Evolutionary conservation across 441 rosid genomes (phyloP).

Genomic region (Euphorbia corollata): DNA sequence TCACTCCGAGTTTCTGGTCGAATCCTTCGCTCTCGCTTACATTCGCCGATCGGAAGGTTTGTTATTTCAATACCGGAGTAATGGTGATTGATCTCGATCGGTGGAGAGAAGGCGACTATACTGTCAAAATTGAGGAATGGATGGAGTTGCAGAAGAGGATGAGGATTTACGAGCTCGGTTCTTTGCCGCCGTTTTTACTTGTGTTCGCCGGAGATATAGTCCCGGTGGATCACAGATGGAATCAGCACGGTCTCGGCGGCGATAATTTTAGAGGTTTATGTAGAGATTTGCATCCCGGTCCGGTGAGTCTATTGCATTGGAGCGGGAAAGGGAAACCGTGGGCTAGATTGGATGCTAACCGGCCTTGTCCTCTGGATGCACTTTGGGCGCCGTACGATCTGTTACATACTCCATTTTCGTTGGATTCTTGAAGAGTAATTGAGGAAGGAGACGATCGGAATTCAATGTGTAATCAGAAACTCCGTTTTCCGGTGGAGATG

Average conservation of each 20-base stretch:
- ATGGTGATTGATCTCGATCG: not conserved
- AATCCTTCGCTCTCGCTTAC: not conserved
- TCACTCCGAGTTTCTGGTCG: not conserved
- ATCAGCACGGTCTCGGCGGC: conserved; percentile 1
- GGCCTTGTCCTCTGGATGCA: conserved; percentile 81
- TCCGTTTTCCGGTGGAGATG: no score
- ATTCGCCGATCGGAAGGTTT: not conserved
- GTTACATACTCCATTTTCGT: conserved; percentile 26
- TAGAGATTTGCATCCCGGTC: conserved; percentile 1
- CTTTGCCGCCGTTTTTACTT: not conserved
- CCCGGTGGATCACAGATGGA: conserved; percentile 1
- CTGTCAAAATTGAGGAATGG: not conserved
- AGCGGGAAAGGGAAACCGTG: conserved; percentile 5
- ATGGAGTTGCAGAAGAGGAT: conserved; percentile 3
- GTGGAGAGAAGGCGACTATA: not conserved
- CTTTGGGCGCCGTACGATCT: conserved; percentile 96
- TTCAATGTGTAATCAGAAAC: no score
- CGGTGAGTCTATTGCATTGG: conserved; percentile 2
- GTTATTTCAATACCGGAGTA: conserved; percentile 2
- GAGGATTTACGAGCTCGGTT: not conserved
- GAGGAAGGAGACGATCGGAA: no score
- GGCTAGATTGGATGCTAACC: not conserved
- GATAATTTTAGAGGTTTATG: not conserved
- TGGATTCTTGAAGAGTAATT: no score
- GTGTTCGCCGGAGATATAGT: not conserved